Evolutionary conservation across 495 filamentous ascomycete genomes (phyloP), one percentile per base, ranked within the genome.

Genomic region (Endocarpon pusillum): DNA sequence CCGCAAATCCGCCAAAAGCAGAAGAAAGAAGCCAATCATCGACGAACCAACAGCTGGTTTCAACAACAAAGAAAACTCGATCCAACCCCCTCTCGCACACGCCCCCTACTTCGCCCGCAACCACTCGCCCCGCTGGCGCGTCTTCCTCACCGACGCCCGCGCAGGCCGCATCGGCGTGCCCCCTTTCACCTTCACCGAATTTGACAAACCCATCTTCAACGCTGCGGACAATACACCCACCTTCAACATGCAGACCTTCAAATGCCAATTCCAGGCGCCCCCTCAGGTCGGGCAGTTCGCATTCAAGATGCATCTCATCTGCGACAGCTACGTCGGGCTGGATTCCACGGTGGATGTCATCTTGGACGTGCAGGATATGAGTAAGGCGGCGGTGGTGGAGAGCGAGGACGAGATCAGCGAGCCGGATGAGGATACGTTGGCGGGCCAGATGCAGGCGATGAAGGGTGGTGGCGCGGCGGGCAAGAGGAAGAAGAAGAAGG

Each of bases 251-350:
- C 83, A 93, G 54, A 96, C 89, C 9, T 64, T 94, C 46, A 94
- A 92, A 61, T 84, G 91, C 58, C 89, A 96, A 57, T 97, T 97
- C 59, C 81, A 87, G 47, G 86, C 89, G 14, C 89, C 89, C 33
- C 85, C 87, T 20, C 83, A 94, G 54, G 69, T 79, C 9, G 91
- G 85, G 27, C 75, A 83, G 47, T 96, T 92, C 53, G 79, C 76
- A 0, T 97, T 97, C 51, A 73, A 78, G 20, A 78, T 94, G 80
- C 74, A 94, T 52, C 59, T 91, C 38, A 59, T 94, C 36, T 93
- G 83, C 47, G 89, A 96, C 54, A 83, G 79, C 46, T 97, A 96
- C 46, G 64, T 96, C 27, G 89, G 89, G 28, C 78, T 92, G 38
- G 89, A 97, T 49, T 76, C 72, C 28, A 84, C 81, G 61, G 67